These are phyloP conservation scores for Hygrophorus pudorinus DNA, from an alignment of 768 basidiomycete species.

Conservation along the genomic window DNA sequence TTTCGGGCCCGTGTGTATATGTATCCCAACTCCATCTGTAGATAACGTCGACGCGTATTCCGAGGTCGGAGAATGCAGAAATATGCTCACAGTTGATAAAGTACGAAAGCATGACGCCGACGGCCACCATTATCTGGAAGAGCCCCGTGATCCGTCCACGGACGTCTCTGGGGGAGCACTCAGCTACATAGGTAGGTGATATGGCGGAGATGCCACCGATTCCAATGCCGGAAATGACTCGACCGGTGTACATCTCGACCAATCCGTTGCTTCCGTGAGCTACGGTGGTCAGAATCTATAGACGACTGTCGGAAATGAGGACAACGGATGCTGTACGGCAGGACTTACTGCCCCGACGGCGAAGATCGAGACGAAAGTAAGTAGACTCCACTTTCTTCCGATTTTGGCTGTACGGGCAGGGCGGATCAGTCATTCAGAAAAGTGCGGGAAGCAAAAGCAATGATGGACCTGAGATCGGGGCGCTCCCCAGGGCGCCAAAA, in stretches of 20 bases:
- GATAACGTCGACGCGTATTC: background rate
- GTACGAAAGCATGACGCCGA: conserved; percentile 56
- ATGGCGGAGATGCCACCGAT: conserved; percentile 55
- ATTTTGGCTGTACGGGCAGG: conserved; percentile 34
- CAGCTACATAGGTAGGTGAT: conserved; percentile 58
- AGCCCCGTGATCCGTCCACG: conserved; percentile 58
- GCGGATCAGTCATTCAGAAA: background rate
- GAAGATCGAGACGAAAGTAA: conserved; percentile 56
- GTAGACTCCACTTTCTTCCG: conserved; percentile 56
- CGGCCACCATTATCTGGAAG: conserved; percentile 56
- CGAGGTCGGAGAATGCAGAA: background rate
- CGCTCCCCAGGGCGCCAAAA: conserved; percentile 74
- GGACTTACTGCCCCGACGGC: conserved; percentile 55
- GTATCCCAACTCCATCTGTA: conserved; percentile 36
- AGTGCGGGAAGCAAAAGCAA: background rate
- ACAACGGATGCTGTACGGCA: background rate
- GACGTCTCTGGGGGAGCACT: conserved; percentile 58
- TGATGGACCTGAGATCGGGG: conserved; percentile 53
- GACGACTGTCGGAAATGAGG: conserved; percentile 11
- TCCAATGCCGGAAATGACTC: conserved; percentile 52
- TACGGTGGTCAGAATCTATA: conserved; percentile 49
- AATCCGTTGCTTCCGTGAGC: conserved; percentile 34
- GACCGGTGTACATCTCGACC: conserved; percentile 48
- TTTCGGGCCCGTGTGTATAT: conserved; percentile 25
- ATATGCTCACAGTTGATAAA: conserved; percentile 40